Percentiles rank a stretch among this genome's conserved stretches.
Conservation (phyloP, 225 moss, liverwort and hornwort genomes). For the Sphagnum contortum region DNA sequence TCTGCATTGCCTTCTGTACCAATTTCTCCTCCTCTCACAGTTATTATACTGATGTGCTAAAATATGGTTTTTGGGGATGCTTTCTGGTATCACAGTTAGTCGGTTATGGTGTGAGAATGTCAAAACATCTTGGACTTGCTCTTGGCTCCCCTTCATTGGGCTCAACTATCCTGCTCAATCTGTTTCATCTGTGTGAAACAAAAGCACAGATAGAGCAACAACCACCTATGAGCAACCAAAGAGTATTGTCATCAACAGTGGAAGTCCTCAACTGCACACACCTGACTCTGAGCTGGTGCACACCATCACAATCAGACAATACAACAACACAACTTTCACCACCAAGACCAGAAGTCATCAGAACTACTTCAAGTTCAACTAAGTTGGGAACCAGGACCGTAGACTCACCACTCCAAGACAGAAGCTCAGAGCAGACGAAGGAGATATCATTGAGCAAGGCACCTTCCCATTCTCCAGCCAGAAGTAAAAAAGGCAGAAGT, state of each 20-base stretch:
- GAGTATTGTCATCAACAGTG: constrained; percentile 17
- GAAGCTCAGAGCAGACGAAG: constrained; percentile 3
- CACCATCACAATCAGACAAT: constrained; percentile 17
- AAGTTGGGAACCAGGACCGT: constrained; percentile 35
- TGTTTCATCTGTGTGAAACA: constrained; percentile 16
- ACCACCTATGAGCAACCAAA: constrained; percentile 11
- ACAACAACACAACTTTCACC: constrained; percentile 21
- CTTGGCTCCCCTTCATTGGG: constrained; percentile 58
- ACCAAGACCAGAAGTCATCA: constrained; percentile 24
- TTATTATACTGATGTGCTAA: too few species aligned
- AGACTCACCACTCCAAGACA: constrained; percentile 22
- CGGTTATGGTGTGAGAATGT: constrained; percentile 68
- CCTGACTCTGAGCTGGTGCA: constrained; percentile 67
- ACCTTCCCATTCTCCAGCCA: constrained; percentile 40
- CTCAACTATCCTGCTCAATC: constrained; percentile 47
- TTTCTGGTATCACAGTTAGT: constrained; percentile 41
- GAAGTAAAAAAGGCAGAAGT: constrained; percentile 23
- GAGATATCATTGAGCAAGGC: constrained; percentile 17
- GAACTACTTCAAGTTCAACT: constrained; percentile 29
- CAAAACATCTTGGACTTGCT: constrained; percentile 60
- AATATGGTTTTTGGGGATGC: too few species aligned
- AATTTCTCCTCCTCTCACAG: neutral
- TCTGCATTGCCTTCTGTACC: neutral
- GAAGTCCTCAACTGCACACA: constrained; percentile 37
- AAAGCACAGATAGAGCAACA: neutral